phyloP scores from a whole-genome alignment of 1,139 yeast species.

The Sugiyamaella grinbergsii region DNA sequence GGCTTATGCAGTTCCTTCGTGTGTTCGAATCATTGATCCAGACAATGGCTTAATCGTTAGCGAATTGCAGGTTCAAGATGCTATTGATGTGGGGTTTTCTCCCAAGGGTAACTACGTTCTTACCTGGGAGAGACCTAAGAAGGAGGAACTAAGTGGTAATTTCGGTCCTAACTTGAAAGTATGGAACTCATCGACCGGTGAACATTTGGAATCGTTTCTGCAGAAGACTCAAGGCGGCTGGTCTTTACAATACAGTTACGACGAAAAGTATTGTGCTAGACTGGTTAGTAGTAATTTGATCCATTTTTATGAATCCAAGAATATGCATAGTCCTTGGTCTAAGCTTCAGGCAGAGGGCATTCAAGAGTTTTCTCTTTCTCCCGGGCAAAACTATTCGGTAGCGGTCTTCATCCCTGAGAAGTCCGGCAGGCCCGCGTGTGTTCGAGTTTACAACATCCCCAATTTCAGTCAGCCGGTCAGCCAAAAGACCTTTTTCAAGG shows the following conservation, averaged over 20 bases:
- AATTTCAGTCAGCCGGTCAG: constrained; percentile 79
- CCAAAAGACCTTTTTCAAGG: constrained; percentile 88
- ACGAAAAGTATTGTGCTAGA: constrained; percentile 71
- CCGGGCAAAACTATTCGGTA: constrained; percentile 89
- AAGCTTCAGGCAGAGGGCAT: constrained; percentile 60
- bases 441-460: constrained; percentile 74
- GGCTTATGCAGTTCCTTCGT: constrained; percentile 50
- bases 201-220: constrained; percentile 65
- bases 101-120: constrained; percentile 84
- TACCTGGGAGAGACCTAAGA: constrained; percentile 88
- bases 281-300: constrained; percentile 55
- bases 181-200: constrained; percentile 54
- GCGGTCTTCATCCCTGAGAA: constrained; percentile 90
- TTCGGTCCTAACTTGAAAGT: constrained; percentile 77
- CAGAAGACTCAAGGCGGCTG: constrained; percentile 87
- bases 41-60: constrained; percentile 49
- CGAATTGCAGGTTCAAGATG: constrained; percentile 57
- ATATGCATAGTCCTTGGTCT: constrained; percentile 61
- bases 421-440: constrained; percentile 77
- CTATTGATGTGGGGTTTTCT: constrained; percentile 81
- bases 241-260: constrained; percentile 85
- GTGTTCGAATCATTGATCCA: constrained; percentile 63
- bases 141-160: constrained; percentile 57
- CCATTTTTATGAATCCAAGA: constrained; percentile 64
- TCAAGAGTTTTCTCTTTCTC: constrained; percentile 68